phyloP scores from a whole-genome alignment of 164 flowering plant genomes.

The Annona cherimola region DNA sequence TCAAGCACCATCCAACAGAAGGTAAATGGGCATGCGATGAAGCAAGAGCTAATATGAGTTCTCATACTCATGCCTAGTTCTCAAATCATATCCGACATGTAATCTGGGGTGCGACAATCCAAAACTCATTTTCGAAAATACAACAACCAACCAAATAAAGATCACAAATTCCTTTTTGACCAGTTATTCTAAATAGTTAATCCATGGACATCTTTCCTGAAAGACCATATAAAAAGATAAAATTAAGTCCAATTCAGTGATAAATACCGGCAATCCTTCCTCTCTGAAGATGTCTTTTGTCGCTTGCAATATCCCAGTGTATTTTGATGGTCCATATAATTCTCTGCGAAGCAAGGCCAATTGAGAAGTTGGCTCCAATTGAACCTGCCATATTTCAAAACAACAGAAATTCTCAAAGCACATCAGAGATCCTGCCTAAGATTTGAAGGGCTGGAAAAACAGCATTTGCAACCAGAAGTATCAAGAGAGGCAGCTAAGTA shows the following conservation, averaged over 20 bases:
- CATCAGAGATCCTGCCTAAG: background rate
- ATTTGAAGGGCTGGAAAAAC: background rate
- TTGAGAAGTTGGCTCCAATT: slow-evolving; percentile 85
- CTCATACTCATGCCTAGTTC: too few relatives aligned
- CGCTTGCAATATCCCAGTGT: slow-evolving; percentile 89
- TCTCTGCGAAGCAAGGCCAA: slow-evolving; percentile 57
- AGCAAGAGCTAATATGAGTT: too few relatives aligned
- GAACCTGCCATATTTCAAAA: slow-evolving; percentile 55
- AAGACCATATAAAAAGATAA: background rate
- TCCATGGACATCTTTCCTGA: background rate
- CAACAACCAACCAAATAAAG: too few relatives aligned
- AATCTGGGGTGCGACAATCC: too few relatives aligned
- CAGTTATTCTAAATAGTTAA: too few relatives aligned
- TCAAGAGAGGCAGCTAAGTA: background rate
- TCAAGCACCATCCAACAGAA: too few relatives aligned
- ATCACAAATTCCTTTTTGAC: too few relatives aligned
- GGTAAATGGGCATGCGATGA: too few relatives aligned
- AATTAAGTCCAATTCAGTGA: background rate
- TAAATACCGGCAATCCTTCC: slow-evolving; percentile 78
- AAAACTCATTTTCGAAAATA: too few relatives aligned
- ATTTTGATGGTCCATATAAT: slow-evolving; percentile 55
- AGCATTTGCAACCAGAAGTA: background rate
- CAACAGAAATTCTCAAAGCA: slow-evolving; percentile 1
- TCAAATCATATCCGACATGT: too few relatives aligned
- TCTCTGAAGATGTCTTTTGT: slow-evolving; percentile 79